Conservation (phyloP, 805 yeast genomes). For the Candida glaebosa region DNA sequence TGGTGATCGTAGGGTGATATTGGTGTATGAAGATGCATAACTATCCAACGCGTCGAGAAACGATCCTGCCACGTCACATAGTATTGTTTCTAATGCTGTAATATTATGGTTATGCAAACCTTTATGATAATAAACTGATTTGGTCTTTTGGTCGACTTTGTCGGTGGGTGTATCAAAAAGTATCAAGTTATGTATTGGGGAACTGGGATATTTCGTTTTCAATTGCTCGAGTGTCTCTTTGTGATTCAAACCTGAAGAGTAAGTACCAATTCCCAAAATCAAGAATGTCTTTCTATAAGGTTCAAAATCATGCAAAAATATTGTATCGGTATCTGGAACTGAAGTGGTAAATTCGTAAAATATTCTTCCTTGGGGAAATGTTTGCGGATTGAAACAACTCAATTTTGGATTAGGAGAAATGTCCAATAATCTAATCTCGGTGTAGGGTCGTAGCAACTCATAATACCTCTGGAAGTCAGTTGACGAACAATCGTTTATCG, state of each 20-base stretch:
- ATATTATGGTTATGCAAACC: constrained; percentile 22
- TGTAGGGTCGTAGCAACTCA: constrained; percentile 41
- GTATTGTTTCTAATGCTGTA: constrained; percentile 51
- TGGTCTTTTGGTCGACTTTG: constrained; percentile 10
- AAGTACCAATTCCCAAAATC: constrained; percentile 45
- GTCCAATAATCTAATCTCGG: constrained; percentile 72
- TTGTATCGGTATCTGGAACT: constrained; percentile 50
- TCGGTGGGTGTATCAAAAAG: constrained; percentile 48
- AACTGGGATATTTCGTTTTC: constrained; percentile 43
- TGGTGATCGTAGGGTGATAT: constrained; percentile 81
- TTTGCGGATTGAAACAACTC: constrained; percentile 73
- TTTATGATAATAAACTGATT: constrained; percentile 21
- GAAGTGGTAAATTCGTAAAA: constrained; percentile 52
- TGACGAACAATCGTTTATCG: constrained; percentile 49
- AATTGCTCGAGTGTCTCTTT: constrained; percentile 22
- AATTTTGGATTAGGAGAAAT: constrained; percentile 55
- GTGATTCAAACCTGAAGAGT: constrained; percentile 12
- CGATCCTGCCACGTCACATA: constrained; percentile 69
- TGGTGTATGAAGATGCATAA: constrained; percentile 70
- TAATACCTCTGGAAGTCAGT: constrained; percentile 43
- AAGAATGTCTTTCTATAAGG: constrained; percentile 79
- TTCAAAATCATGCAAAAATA: constrained; percentile 81
- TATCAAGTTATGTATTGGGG: constrained; percentile 52
- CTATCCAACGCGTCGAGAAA: constrained; percentile 62
- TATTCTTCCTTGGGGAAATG: constrained; percentile 75